phyloP scores from a whole-genome alignment of 768 basidiomycete species.

The Mycena belliarum region DNA sequence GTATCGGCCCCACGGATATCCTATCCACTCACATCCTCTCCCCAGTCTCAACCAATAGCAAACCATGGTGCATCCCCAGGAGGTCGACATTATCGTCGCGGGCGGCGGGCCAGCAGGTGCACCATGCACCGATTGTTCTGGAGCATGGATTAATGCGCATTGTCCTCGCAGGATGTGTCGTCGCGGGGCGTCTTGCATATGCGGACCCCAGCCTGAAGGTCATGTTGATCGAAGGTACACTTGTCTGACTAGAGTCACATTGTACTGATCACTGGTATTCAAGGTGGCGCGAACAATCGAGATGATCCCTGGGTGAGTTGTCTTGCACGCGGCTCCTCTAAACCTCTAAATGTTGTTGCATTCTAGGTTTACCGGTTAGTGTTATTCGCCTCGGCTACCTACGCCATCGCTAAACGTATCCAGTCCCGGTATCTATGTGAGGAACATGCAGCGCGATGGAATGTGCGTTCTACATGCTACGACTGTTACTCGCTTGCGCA shows the following conservation, averaged over 20 bases:
- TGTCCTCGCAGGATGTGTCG: constrained; percentile 57
- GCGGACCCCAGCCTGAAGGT: constrained; percentile 74
- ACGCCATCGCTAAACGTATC: background rate
- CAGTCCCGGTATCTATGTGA: constrained; percentile 68
- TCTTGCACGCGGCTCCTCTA: background rate
- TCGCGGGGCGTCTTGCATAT: constrained; percentile 68
- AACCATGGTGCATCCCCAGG: constrained; percentile 58
- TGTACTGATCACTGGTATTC: background rate
- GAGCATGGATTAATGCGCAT: background rate
- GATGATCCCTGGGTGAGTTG: constrained; percentile 63
- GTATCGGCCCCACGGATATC: constrained; percentile 2
- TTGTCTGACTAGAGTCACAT: too few relatives aligned
- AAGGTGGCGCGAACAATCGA: constrained; percentile 69
- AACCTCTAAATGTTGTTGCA: background rate
- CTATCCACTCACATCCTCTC: background rate
- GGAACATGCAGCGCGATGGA: constrained; percentile 71
- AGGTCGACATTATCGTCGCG: constrained; percentile 71
- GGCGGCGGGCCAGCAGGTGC: constrained; percentile 69
- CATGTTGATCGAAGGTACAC: constrained; percentile 69
- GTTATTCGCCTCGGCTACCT: background rate
- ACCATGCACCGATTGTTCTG: background rate
- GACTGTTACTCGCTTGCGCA: too few relatives aligned
- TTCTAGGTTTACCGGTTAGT: constrained; percentile 48
- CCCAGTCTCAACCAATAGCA: background rate
- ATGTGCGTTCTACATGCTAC: constrained; percentile 39